phyloP scores from a whole-genome alignment of 345 rosid species.

The Noccaea bulbosa region DNA sequence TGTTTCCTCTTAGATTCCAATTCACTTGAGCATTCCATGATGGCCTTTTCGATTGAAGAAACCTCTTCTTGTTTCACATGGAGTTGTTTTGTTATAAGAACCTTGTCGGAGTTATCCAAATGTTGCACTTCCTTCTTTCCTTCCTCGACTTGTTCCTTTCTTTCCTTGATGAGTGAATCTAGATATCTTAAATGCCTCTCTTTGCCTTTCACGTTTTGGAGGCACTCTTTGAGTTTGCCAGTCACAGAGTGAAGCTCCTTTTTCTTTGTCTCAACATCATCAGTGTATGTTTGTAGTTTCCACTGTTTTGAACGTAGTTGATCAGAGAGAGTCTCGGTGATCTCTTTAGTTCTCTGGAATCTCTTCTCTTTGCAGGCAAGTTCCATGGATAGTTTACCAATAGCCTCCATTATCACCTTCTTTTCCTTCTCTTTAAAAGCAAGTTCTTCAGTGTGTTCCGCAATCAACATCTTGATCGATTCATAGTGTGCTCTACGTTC shows the following conservation, averaged over 20 bases:
- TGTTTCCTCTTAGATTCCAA: constrained; percentile 21
- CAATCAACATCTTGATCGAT: constrained; percentile 14
- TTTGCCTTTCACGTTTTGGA: constrained; percentile 18
- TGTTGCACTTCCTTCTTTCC: constrained; percentile 39
- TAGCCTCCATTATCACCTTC: constrained; percentile 10
- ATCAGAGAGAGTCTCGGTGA: constrained; percentile 17
- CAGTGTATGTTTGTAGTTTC: constrained; percentile 10
- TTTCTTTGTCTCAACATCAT: constrained; percentile 32
- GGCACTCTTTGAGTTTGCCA: constrained; percentile 4
- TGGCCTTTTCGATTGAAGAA: constrained; percentile 20
- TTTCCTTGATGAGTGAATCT: constrained; percentile 26
- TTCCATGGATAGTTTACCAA: constrained; percentile 21
- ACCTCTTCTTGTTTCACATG: constrained; percentile 35
- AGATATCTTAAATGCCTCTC: constrained; percentile 36
- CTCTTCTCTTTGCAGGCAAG: constrained; percentile 18
- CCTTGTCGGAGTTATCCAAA: constrained; percentile 31
- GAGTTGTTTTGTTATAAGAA: constrained; percentile 31
- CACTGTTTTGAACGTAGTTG: constrained; percentile 31
- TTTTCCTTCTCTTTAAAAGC: constrained; percentile 23
- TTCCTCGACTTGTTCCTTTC: constrained; percentile 33
- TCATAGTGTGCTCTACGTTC: constrained; percentile 4
- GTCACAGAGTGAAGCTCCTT: constrained; percentile 30
- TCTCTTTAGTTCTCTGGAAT: constrained; percentile 31
- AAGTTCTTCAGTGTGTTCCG: constrained; percentile 34
- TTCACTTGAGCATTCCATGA: constrained; percentile 18